These are phyloP conservation scores for Diaporthe sp. DNA, from an alignment of 2,329 filamentous ascomycete species.

Conservation along the genomic window DNA sequence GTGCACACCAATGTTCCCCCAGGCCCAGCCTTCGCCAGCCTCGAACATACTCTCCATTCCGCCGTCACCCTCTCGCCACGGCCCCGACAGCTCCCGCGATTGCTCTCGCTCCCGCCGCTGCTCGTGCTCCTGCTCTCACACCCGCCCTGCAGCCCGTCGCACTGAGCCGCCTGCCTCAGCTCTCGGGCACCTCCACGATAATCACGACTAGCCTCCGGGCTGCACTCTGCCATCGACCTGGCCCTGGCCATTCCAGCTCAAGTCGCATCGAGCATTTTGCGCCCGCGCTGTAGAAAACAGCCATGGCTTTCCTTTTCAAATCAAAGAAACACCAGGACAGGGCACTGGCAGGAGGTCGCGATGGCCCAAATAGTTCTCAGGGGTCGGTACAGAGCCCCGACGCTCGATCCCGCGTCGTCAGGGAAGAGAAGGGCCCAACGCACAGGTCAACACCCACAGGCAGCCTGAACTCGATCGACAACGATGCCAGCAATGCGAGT, in stretches of 20 bases:
- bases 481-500: slow-evolving; percentile 68
- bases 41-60: slow-evolving; percentile 35
- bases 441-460: slow-evolving; percentile 81
- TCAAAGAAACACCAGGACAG: slow-evolving; percentile 83
- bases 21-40: slow-evolving; percentile 38
- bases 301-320: slow-evolving; percentile 87
- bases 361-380: slow-evolving; percentile 62
- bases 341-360: slow-evolving; percentile 64
- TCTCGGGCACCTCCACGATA: neutral
- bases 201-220: slow-evolving; percentile 33
- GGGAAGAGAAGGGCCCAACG: slow-evolving; percentile 67
- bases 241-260: slow-evolving; percentile 29
- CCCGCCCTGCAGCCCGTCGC: slow-evolving; percentile 16
- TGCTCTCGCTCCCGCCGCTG: slow-evolving; percentile 3
- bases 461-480: slow-evolving; percentile 80
- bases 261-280: slow-evolving; percentile 49
- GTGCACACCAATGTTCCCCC: slow-evolving; percentile 36
- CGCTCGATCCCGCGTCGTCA: slow-evolving; percentile 61
- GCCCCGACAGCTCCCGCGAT: slow-evolving; percentile 24
- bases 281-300: slow-evolving; percentile 55
- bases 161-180: neutral
- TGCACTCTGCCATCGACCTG: slow-evolving; percentile 36
- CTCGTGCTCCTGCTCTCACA: slow-evolving; percentile 9
- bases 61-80: slow-evolving; percentile 23
- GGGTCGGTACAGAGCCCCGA: slow-evolving; percentile 64